A percentile compares a stretch with the other conserved stretches of the same genome.
These are phyloP conservation scores for Apiospora rasikravindrae DNA, from an alignment of 2,329 filamentous ascomycete genomes.

Conservation along the genomic window DNA sequence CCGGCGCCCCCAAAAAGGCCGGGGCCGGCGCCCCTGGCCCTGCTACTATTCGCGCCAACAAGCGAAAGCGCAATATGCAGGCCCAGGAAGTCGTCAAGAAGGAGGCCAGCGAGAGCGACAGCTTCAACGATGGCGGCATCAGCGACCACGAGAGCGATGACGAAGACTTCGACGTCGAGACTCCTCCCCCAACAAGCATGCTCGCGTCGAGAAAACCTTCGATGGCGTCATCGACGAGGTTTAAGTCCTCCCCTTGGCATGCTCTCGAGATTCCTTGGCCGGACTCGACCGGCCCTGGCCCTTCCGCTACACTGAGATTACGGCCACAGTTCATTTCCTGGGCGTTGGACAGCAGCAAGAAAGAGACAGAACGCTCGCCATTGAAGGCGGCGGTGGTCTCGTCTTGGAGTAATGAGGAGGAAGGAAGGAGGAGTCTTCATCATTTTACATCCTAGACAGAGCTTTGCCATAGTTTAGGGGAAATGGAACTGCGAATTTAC, in stretches of 20 bases:
- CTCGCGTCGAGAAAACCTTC: neutral
- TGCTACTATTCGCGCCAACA: no score
- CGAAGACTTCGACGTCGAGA: no score
- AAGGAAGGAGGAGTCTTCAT: neutral
- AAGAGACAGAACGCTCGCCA: neutral
- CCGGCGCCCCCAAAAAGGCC: no score
- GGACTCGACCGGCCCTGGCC: no score
- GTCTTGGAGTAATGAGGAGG: neutral
- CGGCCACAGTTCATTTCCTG: neutral
- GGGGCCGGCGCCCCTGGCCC: no score
- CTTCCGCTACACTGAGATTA: neutral
- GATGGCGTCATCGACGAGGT: no score
- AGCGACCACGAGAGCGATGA: neutral
- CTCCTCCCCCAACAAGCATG: slow-evolving; percentile 21
- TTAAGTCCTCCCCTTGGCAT: no score
- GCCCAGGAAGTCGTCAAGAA: neutral
- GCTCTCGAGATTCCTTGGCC: no score
- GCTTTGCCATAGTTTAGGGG: neutral
- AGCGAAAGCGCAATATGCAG: neutral
- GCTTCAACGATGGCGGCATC: neutral
- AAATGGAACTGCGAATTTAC: neutral
- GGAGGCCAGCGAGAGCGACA: neutral
- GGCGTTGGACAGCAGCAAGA: neutral
- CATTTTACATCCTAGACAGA: neutral
- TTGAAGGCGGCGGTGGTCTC: neutral